Percentiles rank a stretch among this genome's conserved stretches.
phyloP scores from a whole-genome alignment of 163 green algal genomes.

The Picocystis sp. region DNA sequence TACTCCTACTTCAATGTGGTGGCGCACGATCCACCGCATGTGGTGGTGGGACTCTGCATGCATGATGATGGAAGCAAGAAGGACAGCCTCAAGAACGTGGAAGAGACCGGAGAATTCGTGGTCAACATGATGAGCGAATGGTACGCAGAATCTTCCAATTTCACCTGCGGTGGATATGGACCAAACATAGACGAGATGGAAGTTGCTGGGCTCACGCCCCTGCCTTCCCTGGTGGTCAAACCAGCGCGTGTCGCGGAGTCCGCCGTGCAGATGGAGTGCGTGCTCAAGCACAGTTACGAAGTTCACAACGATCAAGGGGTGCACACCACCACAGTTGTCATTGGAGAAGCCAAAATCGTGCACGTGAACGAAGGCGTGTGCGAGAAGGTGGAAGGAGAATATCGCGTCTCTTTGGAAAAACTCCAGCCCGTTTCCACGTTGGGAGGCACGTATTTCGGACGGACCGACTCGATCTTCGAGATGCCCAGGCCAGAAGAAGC shows the following conservation, averaged over 20 bases:
- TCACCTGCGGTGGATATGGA: conserved; percentile 66
- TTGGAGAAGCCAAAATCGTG: conserved; percentile 66
- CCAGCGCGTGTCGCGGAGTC: conserved; percentile 63
- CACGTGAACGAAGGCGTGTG: conserved; percentile 50
- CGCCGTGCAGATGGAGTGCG: conserved; percentile 78
- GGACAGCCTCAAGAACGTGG: conserved; percentile 70
- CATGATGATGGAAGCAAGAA: conserved; percentile 37
- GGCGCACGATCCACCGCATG: conserved; percentile 49
- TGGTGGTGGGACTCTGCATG: conserved; percentile 40
- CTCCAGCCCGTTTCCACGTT: conserved; percentile 6
- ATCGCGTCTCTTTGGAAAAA: conserved; percentile 1
- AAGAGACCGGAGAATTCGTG: conserved; percentile 68
- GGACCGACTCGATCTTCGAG: conserved; percentile 3
- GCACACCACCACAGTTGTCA: conserved; percentile 46
- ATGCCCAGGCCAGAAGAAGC: conserved; percentile 1
- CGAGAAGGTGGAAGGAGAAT: neutral
- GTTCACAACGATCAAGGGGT: conserved; percentile 23
- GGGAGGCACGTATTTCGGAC: conserved; percentile 2
- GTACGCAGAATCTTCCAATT: conserved; percentile 83
- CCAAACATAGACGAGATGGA: conserved; percentile 61
- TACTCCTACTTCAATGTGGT: conserved; percentile 84
- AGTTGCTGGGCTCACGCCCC: conserved; percentile 46
- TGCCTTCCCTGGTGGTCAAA: conserved; percentile 50
- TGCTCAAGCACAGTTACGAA: conserved; percentile 41
- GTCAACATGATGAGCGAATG: conserved; percentile 89